phyloP scores from a whole-genome alignment of 1,139 yeast species.

The Debaryomyces sp. region DNA sequence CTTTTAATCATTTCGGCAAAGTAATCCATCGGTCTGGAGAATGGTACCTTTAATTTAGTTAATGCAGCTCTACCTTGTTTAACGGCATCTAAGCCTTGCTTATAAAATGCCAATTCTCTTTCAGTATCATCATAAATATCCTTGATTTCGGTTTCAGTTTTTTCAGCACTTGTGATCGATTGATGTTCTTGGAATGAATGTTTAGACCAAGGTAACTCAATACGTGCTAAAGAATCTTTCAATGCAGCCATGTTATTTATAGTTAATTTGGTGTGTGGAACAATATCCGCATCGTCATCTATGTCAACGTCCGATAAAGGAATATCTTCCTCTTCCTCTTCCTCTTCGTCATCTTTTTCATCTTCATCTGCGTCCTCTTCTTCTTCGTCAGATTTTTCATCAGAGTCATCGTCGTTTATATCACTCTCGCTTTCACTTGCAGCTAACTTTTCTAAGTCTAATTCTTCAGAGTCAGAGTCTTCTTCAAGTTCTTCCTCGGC shows the following conservation, averaged over 20 bases:
- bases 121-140: constrained; percentile 96
- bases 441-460: constrained; percentile 60
- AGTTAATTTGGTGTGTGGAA: constrained; percentile 88
- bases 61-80: constrained; percentile 69
- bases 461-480: constrained; percentile 26
- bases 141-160: constrained; percentile 67
- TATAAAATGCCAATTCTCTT: constrained; percentile 70
- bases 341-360: constrained; percentile 47
- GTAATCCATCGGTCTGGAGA: constrained; percentile 91
- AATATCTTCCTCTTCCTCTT: constrained; percentile 59
- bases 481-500: constrained; percentile 29
- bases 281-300: constrained; percentile 84
- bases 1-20: constrained; percentile 99
- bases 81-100: constrained; percentile 89
- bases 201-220: constrained; percentile 69
- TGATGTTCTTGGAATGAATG: constrained; percentile 85
- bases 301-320: constrained; percentile 79
- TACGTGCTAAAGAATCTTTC: constrained; percentile 66
- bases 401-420: constrained; percentile 39
- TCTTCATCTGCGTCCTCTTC: constrained; percentile 48
- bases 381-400: constrained; percentile 43
- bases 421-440: constrained; percentile 48
- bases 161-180: constrained; percentile 61
- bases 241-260: constrained; percentile 72
- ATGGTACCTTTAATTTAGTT: constrained; percentile 72